Evolutionary conservation across 768 basidiomycete genomes (phyloP).

Genomic region (Botryobasidium botryosum): DNA sequence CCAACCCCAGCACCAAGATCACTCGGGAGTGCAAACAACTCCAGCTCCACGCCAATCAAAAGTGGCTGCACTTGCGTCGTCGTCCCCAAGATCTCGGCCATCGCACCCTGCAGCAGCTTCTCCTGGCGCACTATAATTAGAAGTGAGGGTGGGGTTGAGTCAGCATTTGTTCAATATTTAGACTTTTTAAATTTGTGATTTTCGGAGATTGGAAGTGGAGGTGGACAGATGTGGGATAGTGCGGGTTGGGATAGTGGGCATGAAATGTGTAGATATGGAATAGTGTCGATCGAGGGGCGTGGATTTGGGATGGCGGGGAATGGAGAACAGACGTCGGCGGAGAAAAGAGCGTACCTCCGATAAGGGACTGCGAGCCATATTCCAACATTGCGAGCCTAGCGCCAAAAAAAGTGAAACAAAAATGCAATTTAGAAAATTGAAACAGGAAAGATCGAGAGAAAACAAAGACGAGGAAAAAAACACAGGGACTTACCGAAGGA

Average conservation of each 20-base stretch:
- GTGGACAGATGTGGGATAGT: background rate
- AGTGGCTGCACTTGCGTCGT: slow-evolving; percentile 67
- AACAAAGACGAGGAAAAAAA: no score
- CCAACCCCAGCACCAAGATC: no score
- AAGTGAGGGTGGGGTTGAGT: background rate
- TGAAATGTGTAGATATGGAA: no score
- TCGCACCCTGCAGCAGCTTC: slow-evolving; percentile 60
- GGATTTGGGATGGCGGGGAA: no score
- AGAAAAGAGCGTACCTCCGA: slow-evolving; percentile 75
- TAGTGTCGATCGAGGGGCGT: no score
- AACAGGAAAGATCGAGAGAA: no score
- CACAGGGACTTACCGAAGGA: slow-evolving; percentile 50
- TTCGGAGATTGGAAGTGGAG: slow-evolving; percentile 11
- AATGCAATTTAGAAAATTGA: no score
- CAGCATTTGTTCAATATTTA: background rate
- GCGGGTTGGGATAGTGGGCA: no score
- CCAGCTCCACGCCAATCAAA: slow-evolving; percentile 55
- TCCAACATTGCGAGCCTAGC: slow-evolving; percentile 65
- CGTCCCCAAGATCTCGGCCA: slow-evolving; percentile 71
- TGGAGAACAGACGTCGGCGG: no score
- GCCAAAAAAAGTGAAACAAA: no score
- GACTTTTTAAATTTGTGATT: background rate
- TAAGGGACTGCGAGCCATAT: slow-evolving; percentile 63
- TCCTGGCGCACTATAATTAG: slow-evolving; percentile 54
- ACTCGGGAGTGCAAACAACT: no score